These are phyloP conservation scores for Sugiyamaella qingdaonensis DNA, from an alignment of 805 yeast genomes.

Conservation along the genomic window DNA sequence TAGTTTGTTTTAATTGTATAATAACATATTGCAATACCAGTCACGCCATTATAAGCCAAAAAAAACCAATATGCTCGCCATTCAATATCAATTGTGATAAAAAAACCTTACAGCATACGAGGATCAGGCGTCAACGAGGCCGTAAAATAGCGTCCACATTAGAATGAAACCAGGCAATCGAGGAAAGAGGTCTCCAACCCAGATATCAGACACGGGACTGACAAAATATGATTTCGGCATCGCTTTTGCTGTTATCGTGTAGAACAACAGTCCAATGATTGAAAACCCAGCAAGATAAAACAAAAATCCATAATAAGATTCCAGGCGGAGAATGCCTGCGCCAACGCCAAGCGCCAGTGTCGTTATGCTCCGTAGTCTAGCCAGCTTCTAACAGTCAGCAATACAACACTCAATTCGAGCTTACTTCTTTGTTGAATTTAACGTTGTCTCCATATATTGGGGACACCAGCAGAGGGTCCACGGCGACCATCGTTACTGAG, in stretches of 20 bases:
- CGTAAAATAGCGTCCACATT: constrained; percentile 56
- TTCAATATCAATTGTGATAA: neutral
- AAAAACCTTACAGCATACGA: neutral
- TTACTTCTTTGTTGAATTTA: constrained; percentile 17
- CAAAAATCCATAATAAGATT: constrained; percentile 45
- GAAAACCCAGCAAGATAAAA: constrained; percentile 40
- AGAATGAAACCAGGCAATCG: constrained; percentile 51
- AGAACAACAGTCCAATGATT: constrained; percentile 33
- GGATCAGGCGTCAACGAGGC: constrained; percentile 37
- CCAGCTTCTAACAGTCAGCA: constrained; percentile 14
- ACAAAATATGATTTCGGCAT: constrained; percentile 38
- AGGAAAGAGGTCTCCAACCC: constrained; percentile 42
- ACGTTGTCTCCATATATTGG: constrained; percentile 18
- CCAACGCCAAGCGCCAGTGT: constrained; percentile 49
- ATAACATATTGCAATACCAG: neutral
- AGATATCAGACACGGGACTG: constrained; percentile 39
- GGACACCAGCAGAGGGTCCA: constrained; percentile 7
- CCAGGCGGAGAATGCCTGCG: constrained; percentile 52
- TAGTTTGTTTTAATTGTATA: neutral
- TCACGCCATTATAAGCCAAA: neutral
- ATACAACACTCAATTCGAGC: neutral
- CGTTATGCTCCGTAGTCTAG: constrained; percentile 41
- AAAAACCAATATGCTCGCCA: neutral
- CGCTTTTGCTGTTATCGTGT: constrained; percentile 34
- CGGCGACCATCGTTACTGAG: neutral